Percentiles rank a stretch among this genome's conserved stretches.
Conservation (phyloP, 768 basidiomycete species). For the Postia placenta region DNA sequence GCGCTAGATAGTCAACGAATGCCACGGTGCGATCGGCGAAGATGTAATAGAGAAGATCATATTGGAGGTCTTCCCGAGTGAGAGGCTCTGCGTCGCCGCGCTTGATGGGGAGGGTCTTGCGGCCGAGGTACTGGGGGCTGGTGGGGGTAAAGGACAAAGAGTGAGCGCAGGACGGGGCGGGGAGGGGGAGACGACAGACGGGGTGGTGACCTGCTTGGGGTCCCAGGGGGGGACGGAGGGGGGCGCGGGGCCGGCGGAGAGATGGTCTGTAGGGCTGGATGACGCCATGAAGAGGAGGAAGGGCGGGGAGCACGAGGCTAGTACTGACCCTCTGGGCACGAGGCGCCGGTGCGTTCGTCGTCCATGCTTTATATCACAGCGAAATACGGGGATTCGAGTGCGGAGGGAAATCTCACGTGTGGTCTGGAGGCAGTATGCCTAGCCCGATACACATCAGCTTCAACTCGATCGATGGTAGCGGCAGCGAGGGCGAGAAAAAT, state of each 20-base stretch:
- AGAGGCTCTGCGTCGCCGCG: constrained; percentile 79
- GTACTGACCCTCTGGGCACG: constrained; percentile 22
- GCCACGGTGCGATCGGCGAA: constrained; percentile 63
- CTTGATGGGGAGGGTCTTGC: constrained; percentile 73
- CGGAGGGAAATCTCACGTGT: constrained; percentile 17
- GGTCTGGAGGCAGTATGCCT: constrained; percentile 10
- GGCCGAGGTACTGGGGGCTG: constrained; percentile 32
- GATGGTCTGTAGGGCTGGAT: constrained; percentile 23
- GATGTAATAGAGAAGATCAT: constrained; percentile 74
- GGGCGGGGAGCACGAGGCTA: constrained; percentile 23
- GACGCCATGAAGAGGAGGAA: constrained; percentile 26
- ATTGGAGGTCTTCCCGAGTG: constrained; percentile 80
- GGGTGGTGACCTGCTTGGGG: constrained; percentile 23
- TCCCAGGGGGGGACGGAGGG: constrained; percentile 21
- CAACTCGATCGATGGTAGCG: constrained; percentile 17
- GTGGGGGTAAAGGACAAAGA: constrained; percentile 56
- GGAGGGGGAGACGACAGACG: constrained; percentile 14
- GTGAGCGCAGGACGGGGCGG: constrained; percentile 15
- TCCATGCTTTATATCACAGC: constrained; percentile 9
- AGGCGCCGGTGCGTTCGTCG: constrained; percentile 14
- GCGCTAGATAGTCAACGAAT: constrained; percentile 60
- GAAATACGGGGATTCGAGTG: constrained; percentile 10
- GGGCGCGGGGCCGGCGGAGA: constrained; percentile 14
- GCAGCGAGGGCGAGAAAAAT: constrained; percentile 6
- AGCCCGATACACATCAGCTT: constrained; percentile 18